Base-by-base conservation (phyloP, 106 monocot genomes). In the Alisma plantagoaquatica region DNA sequence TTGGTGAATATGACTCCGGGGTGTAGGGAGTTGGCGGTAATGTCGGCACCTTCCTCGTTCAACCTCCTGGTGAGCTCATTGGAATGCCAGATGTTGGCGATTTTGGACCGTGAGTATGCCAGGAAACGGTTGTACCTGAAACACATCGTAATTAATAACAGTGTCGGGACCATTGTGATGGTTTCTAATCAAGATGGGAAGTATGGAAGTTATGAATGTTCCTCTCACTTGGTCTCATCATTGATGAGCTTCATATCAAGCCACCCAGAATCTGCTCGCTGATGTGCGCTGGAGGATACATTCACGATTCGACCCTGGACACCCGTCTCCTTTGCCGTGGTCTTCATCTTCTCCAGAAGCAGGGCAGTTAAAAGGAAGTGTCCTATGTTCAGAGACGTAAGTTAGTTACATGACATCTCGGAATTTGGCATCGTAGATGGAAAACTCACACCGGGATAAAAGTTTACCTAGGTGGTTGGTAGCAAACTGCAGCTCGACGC, bases 401-500 rank as follows among this genome's bases (percentile, higher is more conserved):
- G n/a, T n/a, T n/a, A n/a, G n/a, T n/a, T n/a, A n/a, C n/a, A n/a
- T n/a, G n/a, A n/a, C n/a, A n/a, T n/a, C n/a, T 47, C n/a, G n/a
- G n/a, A n/a, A n/a, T n/a, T n/a, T n/a, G n/a, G n/a, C n/a, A n/a
- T n/a, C n/a, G n/a, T n/a, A 27, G 33, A 19, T 54, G 58, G 28
- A 7, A 17, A 15, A 1, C 63, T 7, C 9, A 6, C 14, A 6
- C 6, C 35, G 35, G 35, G 9, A n/a, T 33, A 1, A 5, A 25
- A 38, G 17, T 12, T 60, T 72, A 87, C 94, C 88, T 23, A 88
- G 72, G 49, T 88, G 84, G 63, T 88, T 96, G 27, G 80, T 81
- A 15, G 94, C 81, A 62, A 94, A 94, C 26, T 94, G 93, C 53
- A 80, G 33, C 74, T 94, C 87, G 24, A 94, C 71, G 67, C 81